A percentile compares a stretch with the other conserved stretches of the same genome.
These are phyloP conservation scores for Cytidiella melzeri DNA, from an alignment of 768 basidiomycete species.

Conservation along the genomic window DNA sequence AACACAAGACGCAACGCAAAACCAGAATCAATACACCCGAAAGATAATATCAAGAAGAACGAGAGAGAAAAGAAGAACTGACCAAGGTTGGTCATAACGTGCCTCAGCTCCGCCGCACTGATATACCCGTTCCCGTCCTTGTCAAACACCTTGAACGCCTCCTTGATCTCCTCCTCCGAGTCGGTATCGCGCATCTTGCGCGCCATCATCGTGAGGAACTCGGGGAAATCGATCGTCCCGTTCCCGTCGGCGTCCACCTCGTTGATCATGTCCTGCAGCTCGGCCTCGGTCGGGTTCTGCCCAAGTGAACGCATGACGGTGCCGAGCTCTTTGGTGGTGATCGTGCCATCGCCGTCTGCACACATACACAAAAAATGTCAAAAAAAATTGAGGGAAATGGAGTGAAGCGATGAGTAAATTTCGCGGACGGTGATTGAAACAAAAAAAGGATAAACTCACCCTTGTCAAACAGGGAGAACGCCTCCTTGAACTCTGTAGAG, in stretches of 20 bases:
- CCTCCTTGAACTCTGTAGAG: conserved; percentile 90
- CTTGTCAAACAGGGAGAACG: conserved; percentile 96
- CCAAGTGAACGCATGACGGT: conserved; percentile 92
- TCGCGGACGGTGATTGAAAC: neutral
- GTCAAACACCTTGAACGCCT: conserved; percentile 97
- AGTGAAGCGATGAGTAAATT: neutral
- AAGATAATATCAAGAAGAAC: too few relatives aligned
- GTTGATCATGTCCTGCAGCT: conserved; percentile 94
- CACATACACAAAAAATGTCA: conserved; percentile 1
- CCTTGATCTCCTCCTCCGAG: conserved; percentile 89
- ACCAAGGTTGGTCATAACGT: conserved; percentile 92
- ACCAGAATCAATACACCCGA: conserved; percentile 4
- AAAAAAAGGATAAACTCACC: too few relatives aligned
- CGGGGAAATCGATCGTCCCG: conserved; percentile 76
- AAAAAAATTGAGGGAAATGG: neutral
- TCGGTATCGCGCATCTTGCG: conserved; percentile 90
- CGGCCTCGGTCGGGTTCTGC: conserved; percentile 89
- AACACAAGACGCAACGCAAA: neutral
- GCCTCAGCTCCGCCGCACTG: conserved; percentile 76
- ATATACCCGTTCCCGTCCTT: conserved; percentile 94
- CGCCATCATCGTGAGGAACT: conserved; percentile 82
- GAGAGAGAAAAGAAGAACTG: conserved; percentile 21
- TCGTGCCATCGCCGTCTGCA: conserved; percentile 87
- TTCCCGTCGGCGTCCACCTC: conserved; percentile 89
- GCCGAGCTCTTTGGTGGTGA: conserved; percentile 85